Conservation (phyloP, 2,329 filamentous ascomycete genomes). For the Talaromyces atroroseus region DNA sequence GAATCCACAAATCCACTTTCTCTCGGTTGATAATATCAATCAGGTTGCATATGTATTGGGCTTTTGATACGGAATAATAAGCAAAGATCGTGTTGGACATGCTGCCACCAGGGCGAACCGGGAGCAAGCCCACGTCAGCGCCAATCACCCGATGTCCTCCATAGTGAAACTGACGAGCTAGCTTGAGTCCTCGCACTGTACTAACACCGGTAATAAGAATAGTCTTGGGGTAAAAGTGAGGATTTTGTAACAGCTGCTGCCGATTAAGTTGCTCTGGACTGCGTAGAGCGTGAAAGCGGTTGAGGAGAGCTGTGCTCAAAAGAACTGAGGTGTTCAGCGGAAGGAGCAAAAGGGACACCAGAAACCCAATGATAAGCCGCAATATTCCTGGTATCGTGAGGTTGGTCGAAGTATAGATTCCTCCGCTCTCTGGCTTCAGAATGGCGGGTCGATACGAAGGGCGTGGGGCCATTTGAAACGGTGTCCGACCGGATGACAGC, state of each 20-base stretch:
- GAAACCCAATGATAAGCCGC: background rate
- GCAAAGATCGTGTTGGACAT: conserved; percentile 52
- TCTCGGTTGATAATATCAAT: conserved; percentile 57
- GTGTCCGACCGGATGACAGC: background rate
- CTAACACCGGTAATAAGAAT: conserved; percentile 67
- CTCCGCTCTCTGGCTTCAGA: background rate
- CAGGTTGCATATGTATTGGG: conserved; percentile 53
- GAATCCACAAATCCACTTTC: conserved; percentile 65
- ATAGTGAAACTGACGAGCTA: conserved; percentile 61
- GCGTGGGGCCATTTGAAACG: background rate
- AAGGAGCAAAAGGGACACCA: conserved; percentile 28
- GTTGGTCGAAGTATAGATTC: background rate
- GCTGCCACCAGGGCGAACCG: conserved; percentile 49
- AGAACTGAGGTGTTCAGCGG: conserved; percentile 48
- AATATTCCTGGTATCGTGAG: conserved; percentile 12
- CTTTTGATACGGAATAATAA: conserved; percentile 50
- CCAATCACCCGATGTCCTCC: conserved; percentile 66
- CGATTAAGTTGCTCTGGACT: conserved; percentile 19
- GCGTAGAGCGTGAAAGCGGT: conserved; percentile 25
- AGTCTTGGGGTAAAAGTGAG: conserved; percentile 44
- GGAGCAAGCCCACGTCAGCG: conserved; percentile 55
- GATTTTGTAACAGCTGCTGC: conserved; percentile 23
- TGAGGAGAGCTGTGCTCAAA: conserved; percentile 29
- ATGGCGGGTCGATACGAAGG: background rate
- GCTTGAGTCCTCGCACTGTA: conserved; percentile 63